Evolutionary conservation across 2,329 filamentous ascomycete species (phyloP).

Genomic region (Hymenotorrendiella dingleyae): DNA sequence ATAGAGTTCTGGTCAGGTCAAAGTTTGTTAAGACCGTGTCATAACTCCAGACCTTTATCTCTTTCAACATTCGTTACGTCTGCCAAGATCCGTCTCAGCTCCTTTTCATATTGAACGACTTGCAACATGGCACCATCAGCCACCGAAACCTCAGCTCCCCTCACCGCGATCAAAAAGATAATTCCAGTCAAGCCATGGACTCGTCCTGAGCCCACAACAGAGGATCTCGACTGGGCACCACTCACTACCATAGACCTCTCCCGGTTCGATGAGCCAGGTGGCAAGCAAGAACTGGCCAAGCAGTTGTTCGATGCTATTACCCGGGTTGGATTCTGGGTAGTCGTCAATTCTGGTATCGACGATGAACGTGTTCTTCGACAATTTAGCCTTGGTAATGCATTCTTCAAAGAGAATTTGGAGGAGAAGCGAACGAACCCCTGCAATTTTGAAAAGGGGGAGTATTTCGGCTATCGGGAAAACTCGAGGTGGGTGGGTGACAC

Average conservation of each 20-base stretch:
- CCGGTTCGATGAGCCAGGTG: slow-evolving; percentile 40
- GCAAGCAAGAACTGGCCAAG: slow-evolving; percentile 42
- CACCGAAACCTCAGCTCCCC: slow-evolving; percentile 3
- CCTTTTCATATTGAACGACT: too few species aligned
- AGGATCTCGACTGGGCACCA: slow-evolving; percentile 38
- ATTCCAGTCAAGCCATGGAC: too few species aligned
- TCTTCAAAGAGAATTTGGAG: slow-evolving; percentile 48
- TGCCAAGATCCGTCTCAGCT: too few species aligned
- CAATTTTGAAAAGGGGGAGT: slow-evolving; percentile 45
- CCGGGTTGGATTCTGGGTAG: slow-evolving; percentile 54
- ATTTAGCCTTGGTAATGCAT: slow-evolving; percentile 51
- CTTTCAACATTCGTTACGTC: too few species aligned
- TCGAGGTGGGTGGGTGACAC: too few species aligned
- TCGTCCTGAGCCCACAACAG: slow-evolving; percentile 26
- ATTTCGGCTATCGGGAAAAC: slow-evolving; percentile 50
- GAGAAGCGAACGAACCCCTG: slow-evolving; percentile 52
- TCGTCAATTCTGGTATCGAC: slow-evolving; percentile 51
- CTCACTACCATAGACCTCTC: slow-evolving; percentile 46
- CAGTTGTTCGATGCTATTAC: slow-evolving; percentile 45
- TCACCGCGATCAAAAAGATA: too few species aligned
- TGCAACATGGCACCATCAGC: too few species aligned
- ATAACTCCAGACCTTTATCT: too few species aligned
- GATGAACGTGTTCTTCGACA: slow-evolving; percentile 54
- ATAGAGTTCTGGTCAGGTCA: too few species aligned
- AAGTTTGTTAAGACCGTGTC: too few species aligned